phyloP scores from a whole-genome alignment of 148 eudicot genomes.

The Spergularia bocconei region DNA sequence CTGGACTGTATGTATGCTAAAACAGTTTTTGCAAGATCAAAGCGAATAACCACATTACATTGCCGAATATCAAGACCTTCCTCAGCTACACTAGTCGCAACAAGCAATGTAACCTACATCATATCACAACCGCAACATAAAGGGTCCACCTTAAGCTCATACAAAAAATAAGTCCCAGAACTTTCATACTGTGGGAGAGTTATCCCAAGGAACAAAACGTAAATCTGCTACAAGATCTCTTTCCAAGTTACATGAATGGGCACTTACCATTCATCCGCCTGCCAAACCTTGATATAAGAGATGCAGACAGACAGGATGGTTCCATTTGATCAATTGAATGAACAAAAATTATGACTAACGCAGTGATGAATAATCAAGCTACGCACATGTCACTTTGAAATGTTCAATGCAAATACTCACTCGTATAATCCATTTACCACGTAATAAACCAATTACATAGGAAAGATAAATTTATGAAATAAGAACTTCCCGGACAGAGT shows the following conservation, averaged over 20 bases:
- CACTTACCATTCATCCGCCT: not conserved
- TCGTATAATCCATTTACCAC: not conserved
- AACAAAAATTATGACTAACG: not conserved
- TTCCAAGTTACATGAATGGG: not conserved
- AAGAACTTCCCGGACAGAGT: not conserved
- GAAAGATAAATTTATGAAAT: not conserved
- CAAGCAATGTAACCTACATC: slow-evolving; percentile 81
- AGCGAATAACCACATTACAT: slow-evolving; percentile 97
- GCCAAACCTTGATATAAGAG: not conserved
- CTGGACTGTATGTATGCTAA: slow-evolving; percentile 98
- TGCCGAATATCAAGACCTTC: slow-evolving; percentile 99
- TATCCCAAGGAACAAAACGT: not conserved
- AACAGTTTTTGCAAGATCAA: slow-evolving; percentile 99
- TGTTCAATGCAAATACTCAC: slow-evolving; percentile 2
- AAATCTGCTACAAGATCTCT: not conserved
- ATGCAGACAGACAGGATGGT: not conserved
- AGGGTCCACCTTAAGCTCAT: slow-evolving; percentile 4
- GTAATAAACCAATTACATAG: not conserved
- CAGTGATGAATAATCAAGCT: not conserved
- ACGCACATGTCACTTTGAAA: not conserved
- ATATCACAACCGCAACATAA: slow-evolving; percentile 14
- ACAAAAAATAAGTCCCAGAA: not conserved
- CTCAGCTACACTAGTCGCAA: slow-evolving; percentile 99
- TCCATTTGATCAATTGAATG: not conserved
- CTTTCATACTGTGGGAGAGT: not conserved